Evolutionary conservation across 2,329 filamentous ascomycete species (phyloP), one percentile per base, ranked within the genome.

Genomic region (Exophiala sp.): DNA sequence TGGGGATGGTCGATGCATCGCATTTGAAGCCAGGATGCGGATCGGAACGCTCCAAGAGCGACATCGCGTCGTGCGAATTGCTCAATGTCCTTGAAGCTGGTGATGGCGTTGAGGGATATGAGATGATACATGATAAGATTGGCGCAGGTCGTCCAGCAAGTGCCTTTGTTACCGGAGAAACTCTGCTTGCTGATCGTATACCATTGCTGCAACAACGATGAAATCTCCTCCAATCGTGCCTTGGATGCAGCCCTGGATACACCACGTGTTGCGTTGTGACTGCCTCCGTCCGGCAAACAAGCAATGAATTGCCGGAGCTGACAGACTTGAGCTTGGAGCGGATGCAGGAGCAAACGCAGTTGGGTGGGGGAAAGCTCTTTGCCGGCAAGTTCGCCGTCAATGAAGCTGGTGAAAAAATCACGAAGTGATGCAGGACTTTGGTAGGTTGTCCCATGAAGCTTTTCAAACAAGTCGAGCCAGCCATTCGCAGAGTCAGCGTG

Each of bases 111-210:
- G 54, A 89, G 76, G 45, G 80, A 84, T 65, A 89, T 83, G 39
- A 89, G 76, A 62, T 89, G 86, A 67, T 86, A 88, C 56, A 89
- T 78, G 40, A 86, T 79, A 39, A 89, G 69, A 64, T 85, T 87
- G 59, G 82, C 83, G 62, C 80, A 79, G 64, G 82, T 86, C 59
- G 84, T 75, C 12, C 79, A 70, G 59, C 84, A 87, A 44, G 59
- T 62, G 2, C 72, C 69, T 1, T 79, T 77, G 63, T 84, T 78
- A n/a, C 72, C 69, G 64, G 81, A 80, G 62, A 75, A 70, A 65
- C 82, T 78, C 9, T 73, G 69, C 55, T 81, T 77, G 35, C 81
- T 81, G n/a, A 88, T 72, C 55, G 83, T 78, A 67, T 85, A 85
- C 86, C 86, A 89, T 52, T 80, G 80, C 58, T 82, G 78, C 5